Evolutionary conservation across 2,329 filamentous ascomycete genomes (phyloP), one percentile per base, ranked within the genome.

Genomic region (Cladophialophora carrionii): DNA sequence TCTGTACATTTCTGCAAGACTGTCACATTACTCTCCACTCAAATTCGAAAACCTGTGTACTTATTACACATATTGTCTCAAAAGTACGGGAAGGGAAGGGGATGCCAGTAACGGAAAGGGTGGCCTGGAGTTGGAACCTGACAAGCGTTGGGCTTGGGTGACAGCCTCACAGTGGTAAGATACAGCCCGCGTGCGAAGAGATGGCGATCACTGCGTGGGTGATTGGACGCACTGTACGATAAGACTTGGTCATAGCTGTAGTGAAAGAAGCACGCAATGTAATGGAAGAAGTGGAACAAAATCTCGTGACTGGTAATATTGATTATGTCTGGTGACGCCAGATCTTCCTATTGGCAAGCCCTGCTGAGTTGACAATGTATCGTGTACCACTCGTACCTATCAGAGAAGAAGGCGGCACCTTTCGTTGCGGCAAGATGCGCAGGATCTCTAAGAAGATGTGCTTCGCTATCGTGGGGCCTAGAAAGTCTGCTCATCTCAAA

Each of bases 11-110:
- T 29, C 43, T 43, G 26, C 37, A 58, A 31, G 12, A 41, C 61
- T 65, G 61, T 54, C 49, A 68, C 62, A 65, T 58, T 61, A 65
- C 66, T 32, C 56, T 68, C 66, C 66, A 65, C 66, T 68, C 66
- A 65, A 51, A 58, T 63, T 64, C 54, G 37, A 58, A 49, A 49
- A 7, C 3, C 6, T 55, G 46, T 63, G 60, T 64, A 43, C 52
- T 61, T 51, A 34, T 55, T 61, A 37, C 55, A 51, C 49, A 52
- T 58, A 4, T 49, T 58, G 41, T 43, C 41, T 58, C 37, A 49
- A 49, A 29, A 31, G 41, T n/a, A 26, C 34, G 26, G 22, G 24
- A 37, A 31, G 43, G 29, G 24, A 26, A 29, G 26, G 46, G n/a
- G n/a, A n/a, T n/a, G n/a, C 41, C 49, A 7, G 5, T 9, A 31